Evolutionary conservation across 148 eudicot species (phyloP), one percentile per base, ranked within the genome.

Genomic region (Beta vulgaris): DNA sequence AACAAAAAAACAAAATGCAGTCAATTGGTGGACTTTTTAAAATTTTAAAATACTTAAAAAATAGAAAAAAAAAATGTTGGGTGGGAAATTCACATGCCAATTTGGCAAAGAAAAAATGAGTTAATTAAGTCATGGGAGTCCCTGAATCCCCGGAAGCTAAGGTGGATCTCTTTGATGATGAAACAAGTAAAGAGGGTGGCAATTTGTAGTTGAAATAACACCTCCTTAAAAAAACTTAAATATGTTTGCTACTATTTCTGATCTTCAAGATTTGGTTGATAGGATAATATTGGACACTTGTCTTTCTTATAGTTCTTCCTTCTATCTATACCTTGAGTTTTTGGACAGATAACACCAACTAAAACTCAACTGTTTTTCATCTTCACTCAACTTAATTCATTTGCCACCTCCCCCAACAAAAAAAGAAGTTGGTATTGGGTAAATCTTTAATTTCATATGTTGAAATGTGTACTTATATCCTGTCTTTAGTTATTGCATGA

Each of bases 181-280:
- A 58, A 66, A 18, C 13, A 66, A 66, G 46, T 79, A 42, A 73
- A 73, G 73, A 67, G 81, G 81, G 39, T 60, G 39, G 77, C 81
- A 79, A 79, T 31, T 3, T 58, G 81, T 59, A 73, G 81, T 79
- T 79, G 81, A 73, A 73, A 72, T 60, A 77, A 23, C 39, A 76
- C 54, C 51, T 44, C 36, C 34, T 32, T 36, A 19, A 14, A 21
- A 26, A 32, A 71, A 6, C 5, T 13, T 36, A 25, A 43, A 43
- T 2, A 31, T 69, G 55, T 66, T 55, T 68, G 57, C 40, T 16
- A 16, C 29, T 26, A 49, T 63, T 10, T 72, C 53, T 54, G 69
- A 77, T 69, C 58, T 59, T 77, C 21, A 32, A 54, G 81, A 72
- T 72, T 72, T 65, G 77, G 81, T 78, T 67, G 81, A 66, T 78